These are phyloP conservation scores for Solanum virginianum DNA, from an alignment of 257 asterid genomes.

Conservation along the genomic window DNA sequence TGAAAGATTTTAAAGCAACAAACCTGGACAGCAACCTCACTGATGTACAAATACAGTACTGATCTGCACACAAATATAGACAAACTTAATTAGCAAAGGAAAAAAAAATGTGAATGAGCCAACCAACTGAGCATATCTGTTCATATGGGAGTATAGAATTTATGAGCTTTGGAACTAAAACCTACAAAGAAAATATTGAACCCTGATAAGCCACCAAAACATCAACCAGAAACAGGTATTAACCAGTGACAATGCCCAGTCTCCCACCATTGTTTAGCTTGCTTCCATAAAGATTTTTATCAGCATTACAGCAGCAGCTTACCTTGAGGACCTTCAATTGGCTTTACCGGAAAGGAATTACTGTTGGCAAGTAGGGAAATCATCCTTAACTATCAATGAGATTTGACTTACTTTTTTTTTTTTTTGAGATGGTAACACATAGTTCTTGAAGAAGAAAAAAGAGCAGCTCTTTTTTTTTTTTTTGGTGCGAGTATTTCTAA, in stretches of 20 bases:
- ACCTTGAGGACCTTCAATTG: not conserved
- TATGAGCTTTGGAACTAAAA: not conserved
- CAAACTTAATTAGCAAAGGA: not conserved
- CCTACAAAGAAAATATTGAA: not conserved
- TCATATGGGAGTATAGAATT: not conserved
- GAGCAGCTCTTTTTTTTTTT: not conserved
- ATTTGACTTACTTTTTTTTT: not conserved
- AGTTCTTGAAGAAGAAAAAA: not conserved
- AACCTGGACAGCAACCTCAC: conserved; percentile 84
- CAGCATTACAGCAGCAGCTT: not conserved
- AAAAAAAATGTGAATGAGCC: not conserved
- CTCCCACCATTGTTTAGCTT: not conserved
- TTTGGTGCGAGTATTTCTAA: not conserved
- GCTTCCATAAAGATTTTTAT: not conserved
- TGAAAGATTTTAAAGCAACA: conserved; percentile 4
- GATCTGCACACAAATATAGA: conserved; percentile 45
- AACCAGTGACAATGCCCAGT: not conserved
- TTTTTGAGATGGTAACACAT: not conserved
- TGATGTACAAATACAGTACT: conserved; percentile 44
- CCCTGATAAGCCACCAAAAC: not conserved
- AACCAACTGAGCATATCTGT: not conserved
- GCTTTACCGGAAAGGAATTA: not conserved
- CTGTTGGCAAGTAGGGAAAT: not conserved
- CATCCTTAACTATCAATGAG: not conserved
- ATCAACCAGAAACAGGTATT: not conserved